phyloP scores from a whole-genome alignment of 2,329 filamentous ascomycete species.

The Talaromyces sp. region DNA sequence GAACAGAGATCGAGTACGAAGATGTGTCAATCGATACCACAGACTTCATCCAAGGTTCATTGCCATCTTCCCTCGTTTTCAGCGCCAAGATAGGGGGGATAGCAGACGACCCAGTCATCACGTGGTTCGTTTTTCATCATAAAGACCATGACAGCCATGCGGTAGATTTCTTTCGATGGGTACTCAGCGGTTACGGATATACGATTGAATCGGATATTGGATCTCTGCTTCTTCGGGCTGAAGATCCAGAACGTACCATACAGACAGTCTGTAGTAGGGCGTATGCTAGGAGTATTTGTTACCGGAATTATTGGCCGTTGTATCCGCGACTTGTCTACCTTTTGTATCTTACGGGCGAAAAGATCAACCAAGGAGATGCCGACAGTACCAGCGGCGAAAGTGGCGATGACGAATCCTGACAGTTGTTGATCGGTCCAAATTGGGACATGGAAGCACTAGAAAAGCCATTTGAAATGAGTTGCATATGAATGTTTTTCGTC shows the following conservation, averaged over 20 bases:
- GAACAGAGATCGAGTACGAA: background rate
- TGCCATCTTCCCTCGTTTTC: background rate
- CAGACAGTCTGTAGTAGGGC: background rate
- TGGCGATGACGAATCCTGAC: background rate
- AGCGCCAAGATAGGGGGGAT: background rate
- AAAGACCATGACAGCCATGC: background rate
- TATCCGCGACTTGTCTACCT: conserved; percentile 6
- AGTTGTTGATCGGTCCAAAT: background rate
- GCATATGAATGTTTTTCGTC: no score
- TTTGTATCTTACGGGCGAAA: background rate
- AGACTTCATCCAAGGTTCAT: background rate
- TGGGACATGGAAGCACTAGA: background rate
- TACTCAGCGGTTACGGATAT: background rate
- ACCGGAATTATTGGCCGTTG: background rate
- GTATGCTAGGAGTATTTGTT: conserved; percentile 4
- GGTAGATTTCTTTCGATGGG: background rate
- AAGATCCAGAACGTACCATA: background rate
- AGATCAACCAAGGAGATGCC: conserved; percentile 4
- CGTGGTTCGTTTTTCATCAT: background rate
- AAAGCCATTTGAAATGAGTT: background rate
- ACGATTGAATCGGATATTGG: background rate
- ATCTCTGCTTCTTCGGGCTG: background rate
- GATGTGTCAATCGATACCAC: background rate
- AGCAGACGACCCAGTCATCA: background rate
- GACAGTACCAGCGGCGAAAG: background rate